Evolutionary conservation across 495 filamentous ascomycete species (phyloP).

Genomic region (Penicillium antarcticum): DNA sequence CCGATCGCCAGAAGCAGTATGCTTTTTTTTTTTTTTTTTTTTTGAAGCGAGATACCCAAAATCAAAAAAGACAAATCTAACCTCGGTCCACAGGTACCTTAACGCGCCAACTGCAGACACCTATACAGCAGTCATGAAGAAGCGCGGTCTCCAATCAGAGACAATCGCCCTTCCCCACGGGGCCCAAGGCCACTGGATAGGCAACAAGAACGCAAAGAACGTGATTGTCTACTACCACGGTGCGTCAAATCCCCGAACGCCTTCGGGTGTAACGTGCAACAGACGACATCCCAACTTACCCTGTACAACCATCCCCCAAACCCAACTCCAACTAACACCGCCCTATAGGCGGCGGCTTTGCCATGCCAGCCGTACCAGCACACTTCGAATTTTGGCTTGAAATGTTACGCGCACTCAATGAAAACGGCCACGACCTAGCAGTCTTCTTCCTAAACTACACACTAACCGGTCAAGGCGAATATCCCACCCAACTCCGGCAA

Average conservation of each 20-base stretch:
- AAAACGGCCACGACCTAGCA: constrained; percentile 43
- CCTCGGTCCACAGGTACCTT: constrained; percentile 22
- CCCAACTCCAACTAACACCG: neutral
- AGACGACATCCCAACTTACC: too few relatives aligned
- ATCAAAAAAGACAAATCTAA: neutral
- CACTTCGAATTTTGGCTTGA: constrained; percentile 48
- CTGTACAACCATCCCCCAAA: neutral
- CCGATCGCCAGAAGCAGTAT: constrained; percentile 32
- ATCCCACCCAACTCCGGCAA: constrained; percentile 59
- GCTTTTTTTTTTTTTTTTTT: constrained; percentile 3
- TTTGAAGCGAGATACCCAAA: neutral
- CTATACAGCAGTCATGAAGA: constrained; percentile 46
- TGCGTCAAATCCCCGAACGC: constrained; percentile 15
- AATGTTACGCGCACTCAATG: constrained; percentile 40
- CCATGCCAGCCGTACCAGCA: constrained; percentile 32
- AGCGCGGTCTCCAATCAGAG: constrained; percentile 43
- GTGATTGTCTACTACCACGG: constrained; percentile 60
- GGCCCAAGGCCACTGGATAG: constrained; percentile 57
- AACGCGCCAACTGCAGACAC: constrained; percentile 35
- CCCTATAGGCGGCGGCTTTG: constrained; percentile 56
- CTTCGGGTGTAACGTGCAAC: neutral
- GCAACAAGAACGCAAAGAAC: constrained; percentile 52
- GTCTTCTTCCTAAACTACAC: constrained; percentile 54
- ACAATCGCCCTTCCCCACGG: constrained; percentile 47
- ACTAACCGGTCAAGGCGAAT: constrained; percentile 49